phyloP scores from a whole-genome alignment of 805 yeast genomes.

The Peterozyma toletana region DNA sequence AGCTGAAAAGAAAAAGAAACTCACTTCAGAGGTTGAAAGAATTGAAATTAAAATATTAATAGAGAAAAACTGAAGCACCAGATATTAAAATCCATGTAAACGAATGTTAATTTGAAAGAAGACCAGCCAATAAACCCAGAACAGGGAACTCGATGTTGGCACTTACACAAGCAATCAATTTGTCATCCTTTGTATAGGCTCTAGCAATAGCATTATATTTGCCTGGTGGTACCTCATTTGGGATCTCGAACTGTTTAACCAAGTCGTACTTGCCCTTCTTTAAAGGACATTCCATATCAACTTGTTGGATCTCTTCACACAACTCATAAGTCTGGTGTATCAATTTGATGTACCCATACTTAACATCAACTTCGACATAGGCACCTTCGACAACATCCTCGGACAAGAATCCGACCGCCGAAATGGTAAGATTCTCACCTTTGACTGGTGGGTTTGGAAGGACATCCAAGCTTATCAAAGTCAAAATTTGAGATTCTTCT shows the following conservation, averaged over 20 bases:
- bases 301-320: constrained; percentile 80
- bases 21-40: too few relatives aligned
- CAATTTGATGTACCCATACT: constrained; percentile 85
- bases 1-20: too few relatives aligned
- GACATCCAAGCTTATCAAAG: constrained; percentile 50
- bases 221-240: constrained; percentile 93
- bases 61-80: constrained; percentile 1
- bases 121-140: not conserved
- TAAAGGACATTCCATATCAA: constrained; percentile 82
- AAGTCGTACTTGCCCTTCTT: constrained; percentile 60
- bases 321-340: constrained; percentile 87
- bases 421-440: constrained; percentile 76
- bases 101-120: too few relatives aligned
- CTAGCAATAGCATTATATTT: constrained; percentile 79
- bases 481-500: constrained; percentile 53
- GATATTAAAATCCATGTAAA: too few relatives aligned
- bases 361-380: constrained; percentile 89
- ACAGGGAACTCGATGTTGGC: constrained; percentile 58
- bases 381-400: constrained; percentile 72
- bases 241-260: constrained; percentile 72
- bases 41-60: not conserved
- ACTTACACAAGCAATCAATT: constrained; percentile 74
- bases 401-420: constrained; percentile 61
- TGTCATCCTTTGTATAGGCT: constrained; percentile 83
- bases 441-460: constrained; percentile 85